A percentile compares a stretch with the other conserved stretches of the same genome.
Evolutionary conservation across 2,329 filamentous ascomycete genomes (phyloP).

Genomic region (Colletotrichum scovillei): DNA sequence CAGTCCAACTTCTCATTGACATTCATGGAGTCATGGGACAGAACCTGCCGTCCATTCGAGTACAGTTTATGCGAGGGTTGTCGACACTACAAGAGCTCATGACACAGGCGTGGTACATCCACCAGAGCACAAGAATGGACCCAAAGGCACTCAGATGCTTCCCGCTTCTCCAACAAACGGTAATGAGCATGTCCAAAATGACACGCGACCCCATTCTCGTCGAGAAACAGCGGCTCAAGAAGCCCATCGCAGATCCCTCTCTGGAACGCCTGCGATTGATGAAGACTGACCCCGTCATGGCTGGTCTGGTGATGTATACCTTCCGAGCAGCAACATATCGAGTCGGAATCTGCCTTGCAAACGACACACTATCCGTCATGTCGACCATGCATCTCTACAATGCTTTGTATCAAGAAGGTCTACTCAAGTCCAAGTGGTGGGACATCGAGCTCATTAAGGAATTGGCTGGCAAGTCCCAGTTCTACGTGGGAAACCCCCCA

Average conservation of each 20-base stretch:
- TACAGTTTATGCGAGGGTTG: background rate
- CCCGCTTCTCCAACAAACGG: background rate
- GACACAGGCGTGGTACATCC: background rate
- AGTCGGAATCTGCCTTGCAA: background rate
- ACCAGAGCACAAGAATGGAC: background rate
- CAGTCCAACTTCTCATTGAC: background rate
- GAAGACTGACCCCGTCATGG: background rate
- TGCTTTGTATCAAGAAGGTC: background rate
- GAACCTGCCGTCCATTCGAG: background rate
- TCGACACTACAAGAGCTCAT: background rate
- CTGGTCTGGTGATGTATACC: background rate
- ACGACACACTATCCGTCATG: background rate
- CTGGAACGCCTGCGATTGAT: background rate
- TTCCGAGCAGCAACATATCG: background rate
- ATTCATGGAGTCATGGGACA: background rate
- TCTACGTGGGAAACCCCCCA: background rate
- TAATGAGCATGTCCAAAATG: background rate
- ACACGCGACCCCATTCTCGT: background rate
- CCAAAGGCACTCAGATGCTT: background rate
- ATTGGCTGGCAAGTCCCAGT: background rate
- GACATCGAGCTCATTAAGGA: background rate
- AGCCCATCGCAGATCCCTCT: background rate
- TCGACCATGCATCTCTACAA: background rate
- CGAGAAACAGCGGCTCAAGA: background rate
- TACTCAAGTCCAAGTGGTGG: background rate